Conservation (phyloP, 2,329 filamentous ascomycete species). For the Claviceps citrina region DNA sequence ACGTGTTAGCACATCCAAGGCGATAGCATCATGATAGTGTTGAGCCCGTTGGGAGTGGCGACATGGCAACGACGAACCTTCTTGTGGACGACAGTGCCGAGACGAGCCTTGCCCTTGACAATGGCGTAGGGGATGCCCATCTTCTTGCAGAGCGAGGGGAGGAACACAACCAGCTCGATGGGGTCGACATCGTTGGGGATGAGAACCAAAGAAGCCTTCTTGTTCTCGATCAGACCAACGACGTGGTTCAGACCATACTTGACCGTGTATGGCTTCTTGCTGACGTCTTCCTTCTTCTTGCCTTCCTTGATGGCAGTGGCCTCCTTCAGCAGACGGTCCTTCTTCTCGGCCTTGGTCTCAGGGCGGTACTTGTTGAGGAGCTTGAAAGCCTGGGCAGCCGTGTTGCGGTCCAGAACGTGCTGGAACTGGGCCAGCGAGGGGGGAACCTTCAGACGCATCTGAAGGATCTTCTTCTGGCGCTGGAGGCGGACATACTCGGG, state of each 20-base stretch:
- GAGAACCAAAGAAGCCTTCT: slow-evolving; percentile 96
- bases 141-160: slow-evolving; percentile 98
- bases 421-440: slow-evolving; percentile 96
- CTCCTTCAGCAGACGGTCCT: slow-evolving; percentile 97
- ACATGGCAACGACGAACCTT: slow-evolving; percentile 45
- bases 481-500: slow-evolving; percentile 98
- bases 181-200: slow-evolving; percentile 99
- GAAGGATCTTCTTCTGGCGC: slow-evolving; percentile 86
- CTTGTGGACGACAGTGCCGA: slow-evolving; percentile 98
- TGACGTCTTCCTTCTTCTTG: slow-evolving; percentile 99
- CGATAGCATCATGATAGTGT: not conserved
- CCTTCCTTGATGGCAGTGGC: slow-evolving; percentile 94
- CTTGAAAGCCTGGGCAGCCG: slow-evolving; percentile 94
- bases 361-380: slow-evolving; percentile 99
- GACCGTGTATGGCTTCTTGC: slow-evolving; percentile 98
- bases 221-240: slow-evolving; percentile 93
- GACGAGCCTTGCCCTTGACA: slow-evolving; percentile 98
- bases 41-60: not conserved
- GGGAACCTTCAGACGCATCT: slow-evolving; percentile 96
- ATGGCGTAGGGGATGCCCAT: slow-evolving; percentile 99
- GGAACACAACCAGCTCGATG: slow-evolving; percentile 98
- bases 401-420: slow-evolving; percentile 91
- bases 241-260: slow-evolving; percentile 99
- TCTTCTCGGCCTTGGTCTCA: slow-evolving; percentile 98
- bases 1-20: not conserved